These are phyloP conservation scores for Trypanosoma conorhini DNA, from an alignment of 208 protist species.

Conservation along the genomic window DNA sequence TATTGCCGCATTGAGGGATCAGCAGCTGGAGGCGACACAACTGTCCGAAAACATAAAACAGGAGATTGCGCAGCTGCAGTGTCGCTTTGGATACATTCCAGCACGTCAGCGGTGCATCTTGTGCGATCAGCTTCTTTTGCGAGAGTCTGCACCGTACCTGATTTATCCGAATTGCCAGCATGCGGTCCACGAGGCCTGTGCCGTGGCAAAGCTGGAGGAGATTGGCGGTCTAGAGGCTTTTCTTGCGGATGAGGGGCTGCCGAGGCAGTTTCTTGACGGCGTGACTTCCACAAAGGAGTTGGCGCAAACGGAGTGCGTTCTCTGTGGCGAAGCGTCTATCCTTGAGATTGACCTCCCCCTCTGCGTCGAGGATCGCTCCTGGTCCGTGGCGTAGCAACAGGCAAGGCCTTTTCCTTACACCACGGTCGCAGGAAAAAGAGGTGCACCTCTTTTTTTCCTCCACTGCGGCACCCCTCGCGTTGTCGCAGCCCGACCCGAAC, in stretches of 20 bases:
- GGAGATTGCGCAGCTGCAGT: slow-evolving; percentile 83
- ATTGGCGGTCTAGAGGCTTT: slow-evolving; percentile 76
- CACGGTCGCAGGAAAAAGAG: neutral
- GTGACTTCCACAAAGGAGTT: slow-evolving; percentile 47
- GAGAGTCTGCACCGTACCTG: slow-evolving; percentile 51
- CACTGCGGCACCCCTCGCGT: no score
- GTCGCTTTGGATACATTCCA: slow-evolving; percentile 89
- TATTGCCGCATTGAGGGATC: slow-evolving; percentile 77
- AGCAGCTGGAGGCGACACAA: slow-evolving; percentile 90
- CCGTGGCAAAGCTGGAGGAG: slow-evolving; percentile 38
- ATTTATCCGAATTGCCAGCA: slow-evolving; percentile 85
- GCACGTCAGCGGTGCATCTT: slow-evolving; percentile 83
- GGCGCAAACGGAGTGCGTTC: slow-evolving; percentile 69
- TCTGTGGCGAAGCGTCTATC: slow-evolving; percentile 77
- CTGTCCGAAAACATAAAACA: slow-evolving; percentile 86
- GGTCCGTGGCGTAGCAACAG: slow-evolving; percentile 30
- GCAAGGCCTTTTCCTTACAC: neutral
- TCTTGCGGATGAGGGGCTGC: slow-evolving; percentile 60
- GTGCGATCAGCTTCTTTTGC: slow-evolving; percentile 62
- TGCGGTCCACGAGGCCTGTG: slow-evolving; percentile 77
- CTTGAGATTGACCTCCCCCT: slow-evolving; percentile 68
- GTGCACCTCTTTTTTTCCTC: neutral
- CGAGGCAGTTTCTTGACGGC: slow-evolving; percentile 53
- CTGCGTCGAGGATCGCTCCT: slow-evolving; percentile 42
- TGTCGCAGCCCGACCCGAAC: no score